Conservation (phyloP, 225 moss, liverwort and hornwort species). For the Ulota crispa region DNA sequence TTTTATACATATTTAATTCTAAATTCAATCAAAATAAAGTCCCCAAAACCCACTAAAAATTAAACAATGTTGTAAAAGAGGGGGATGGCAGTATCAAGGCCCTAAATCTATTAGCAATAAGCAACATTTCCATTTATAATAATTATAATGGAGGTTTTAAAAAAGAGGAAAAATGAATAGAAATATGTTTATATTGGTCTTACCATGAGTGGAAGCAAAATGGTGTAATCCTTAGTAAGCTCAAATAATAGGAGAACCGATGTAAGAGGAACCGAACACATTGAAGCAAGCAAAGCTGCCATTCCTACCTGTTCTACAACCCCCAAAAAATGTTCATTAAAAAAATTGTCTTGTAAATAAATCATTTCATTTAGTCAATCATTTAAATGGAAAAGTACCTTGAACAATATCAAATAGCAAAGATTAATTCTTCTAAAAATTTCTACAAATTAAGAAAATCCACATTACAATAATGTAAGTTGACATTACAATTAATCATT, state of each 20-base stretch:
- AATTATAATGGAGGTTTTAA: background rate
- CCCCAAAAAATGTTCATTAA: background rate
- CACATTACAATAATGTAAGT: background rate
- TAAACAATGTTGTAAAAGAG: no score
- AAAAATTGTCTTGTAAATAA: background rate
- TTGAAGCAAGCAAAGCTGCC: constrained; percentile 90
- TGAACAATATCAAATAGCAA: background rate
- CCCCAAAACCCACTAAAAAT: no score
- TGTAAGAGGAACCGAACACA: constrained; percentile 97
- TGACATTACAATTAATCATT: no score
- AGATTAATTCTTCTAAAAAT: background rate
- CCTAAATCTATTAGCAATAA: background rate
- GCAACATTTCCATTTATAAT: background rate
- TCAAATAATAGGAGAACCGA: constrained; percentile 94
- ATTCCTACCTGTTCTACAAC: constrained; percentile 73
- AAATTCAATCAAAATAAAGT: no score
- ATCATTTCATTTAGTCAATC: background rate
- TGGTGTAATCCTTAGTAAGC: constrained; percentile 92
- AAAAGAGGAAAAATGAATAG: background rate
- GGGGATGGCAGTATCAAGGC: no score
- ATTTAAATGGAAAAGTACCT: background rate
- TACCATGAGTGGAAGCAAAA: constrained; percentile 96
- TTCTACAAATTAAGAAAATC: background rate
- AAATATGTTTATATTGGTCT: background rate
- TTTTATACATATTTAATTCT: no score